Conservation (phyloP, 2,329 filamentous ascomycete species). For the Beauveria australis region DNA sequence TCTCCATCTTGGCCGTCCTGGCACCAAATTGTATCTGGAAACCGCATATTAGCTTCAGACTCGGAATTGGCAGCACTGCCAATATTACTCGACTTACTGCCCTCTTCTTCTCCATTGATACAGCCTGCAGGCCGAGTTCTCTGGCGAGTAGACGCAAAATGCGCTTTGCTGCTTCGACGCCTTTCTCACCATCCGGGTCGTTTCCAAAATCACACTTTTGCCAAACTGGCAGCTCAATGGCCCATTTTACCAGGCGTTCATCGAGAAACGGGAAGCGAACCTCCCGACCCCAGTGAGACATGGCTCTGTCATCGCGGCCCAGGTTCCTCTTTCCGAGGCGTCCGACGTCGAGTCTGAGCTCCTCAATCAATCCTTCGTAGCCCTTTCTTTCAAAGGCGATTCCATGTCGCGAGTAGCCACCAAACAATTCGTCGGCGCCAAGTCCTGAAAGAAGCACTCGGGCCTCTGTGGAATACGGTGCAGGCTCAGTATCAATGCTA, state of each 20-base stretch:
- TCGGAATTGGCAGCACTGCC: not conserved
- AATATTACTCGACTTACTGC: conserved; percentile 48
- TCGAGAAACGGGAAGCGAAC: conserved; percentile 87
- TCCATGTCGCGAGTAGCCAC: conserved; percentile 79
- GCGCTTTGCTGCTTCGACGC: conserved; percentile 71
- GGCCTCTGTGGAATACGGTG: conserved; percentile 58
- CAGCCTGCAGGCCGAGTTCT: conserved; percentile 60
- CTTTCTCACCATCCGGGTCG: conserved; percentile 20
- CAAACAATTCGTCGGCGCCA: conserved; percentile 93
- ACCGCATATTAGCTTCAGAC: not conserved
- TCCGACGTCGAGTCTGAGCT: conserved; percentile 76
- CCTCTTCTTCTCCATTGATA: conserved; percentile 84
- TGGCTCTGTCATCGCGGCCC: conserved; percentile 84
- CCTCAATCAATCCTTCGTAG: conserved; percentile 64
- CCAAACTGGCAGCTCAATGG: conserved; percentile 64
- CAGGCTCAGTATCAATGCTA: conserved; percentile 17
- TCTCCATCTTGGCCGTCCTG: conserved; percentile 76
- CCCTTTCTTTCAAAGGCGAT: conserved; percentile 64
- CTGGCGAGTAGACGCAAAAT: conserved; percentile 70
- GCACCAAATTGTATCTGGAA: conserved; percentile 71
- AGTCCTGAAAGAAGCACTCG: conserved; percentile 85
- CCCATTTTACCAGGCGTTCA: conserved; percentile 76
- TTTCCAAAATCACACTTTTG: conserved; percentile 84
- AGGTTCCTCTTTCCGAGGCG: conserved; percentile 90
- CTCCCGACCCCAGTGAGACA: conserved; percentile 83